Percentiles rank a stretch among this genome's conserved stretches.
Conservation (phyloP, 495 filamentous ascomycete genomes). For the Ramalina intermedia region DNA sequence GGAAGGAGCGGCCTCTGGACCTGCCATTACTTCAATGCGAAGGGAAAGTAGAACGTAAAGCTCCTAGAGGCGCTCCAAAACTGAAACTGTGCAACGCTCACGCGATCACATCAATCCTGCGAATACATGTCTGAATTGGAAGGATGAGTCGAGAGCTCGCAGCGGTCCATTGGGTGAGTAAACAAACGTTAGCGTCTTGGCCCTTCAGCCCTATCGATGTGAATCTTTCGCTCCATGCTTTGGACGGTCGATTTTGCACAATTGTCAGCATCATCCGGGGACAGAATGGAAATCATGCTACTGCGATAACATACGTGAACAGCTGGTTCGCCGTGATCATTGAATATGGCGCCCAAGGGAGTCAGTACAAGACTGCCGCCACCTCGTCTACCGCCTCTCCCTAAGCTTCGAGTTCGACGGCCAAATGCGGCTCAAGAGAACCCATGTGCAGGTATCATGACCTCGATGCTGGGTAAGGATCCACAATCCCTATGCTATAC, state of each 20-base stretch:
- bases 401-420: constrained; percentile 65
- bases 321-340: background rate
- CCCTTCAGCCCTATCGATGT: too few relatives aligned
- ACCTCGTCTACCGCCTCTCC: constrained; percentile 77
- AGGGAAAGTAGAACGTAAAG: too few relatives aligned
- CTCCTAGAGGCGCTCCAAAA: too few relatives aligned
- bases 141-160: too few relatives aligned
- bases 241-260: too few relatives aligned
- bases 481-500: background rate
- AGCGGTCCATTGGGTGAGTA: too few relatives aligned
- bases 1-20: background rate
- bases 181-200: too few relatives aligned
- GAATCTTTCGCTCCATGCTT: too few relatives aligned
- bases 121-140: too few relatives aligned
- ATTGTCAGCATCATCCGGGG: too few relatives aligned
- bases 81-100: too few relatives aligned
- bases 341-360: constrained; percentile 36
- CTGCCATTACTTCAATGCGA: background rate
- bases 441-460: constrained; percentile 75
- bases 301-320: constrained; percentile 3
- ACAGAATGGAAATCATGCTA: constrained; percentile 1
- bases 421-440: constrained; percentile 64
- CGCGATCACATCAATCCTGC: too few relatives aligned
- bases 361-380: constrained; percentile 36
- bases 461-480: constrained; percentile 69